Conservation (phyloP, 495 filamentous ascomycete species). For the Melanomma pulvis-pyrius region DNA sequence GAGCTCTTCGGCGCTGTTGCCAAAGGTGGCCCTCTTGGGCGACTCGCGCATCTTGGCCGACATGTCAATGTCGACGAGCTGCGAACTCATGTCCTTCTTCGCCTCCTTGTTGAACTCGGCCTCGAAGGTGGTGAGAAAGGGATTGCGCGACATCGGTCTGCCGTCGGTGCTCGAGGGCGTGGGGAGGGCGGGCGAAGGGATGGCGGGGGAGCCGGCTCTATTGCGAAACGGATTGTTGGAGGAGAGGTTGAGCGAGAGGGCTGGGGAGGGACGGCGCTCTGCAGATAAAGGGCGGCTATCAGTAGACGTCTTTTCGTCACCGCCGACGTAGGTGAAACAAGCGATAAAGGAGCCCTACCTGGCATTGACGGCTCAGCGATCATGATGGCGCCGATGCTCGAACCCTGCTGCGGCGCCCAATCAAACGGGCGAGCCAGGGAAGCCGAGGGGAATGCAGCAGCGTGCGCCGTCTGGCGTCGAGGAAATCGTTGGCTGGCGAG, state of each 20-base stretch:
- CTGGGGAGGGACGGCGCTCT: constrained; percentile 42
- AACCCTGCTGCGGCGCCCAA: constrained; percentile 31
- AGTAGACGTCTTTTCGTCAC: constrained; percentile 35
- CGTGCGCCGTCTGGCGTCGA: constrained; percentile 20
- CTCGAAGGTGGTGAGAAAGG: constrained; percentile 80
- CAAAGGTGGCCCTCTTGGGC: constrained; percentile 55
- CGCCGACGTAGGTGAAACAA: constrained; percentile 31
- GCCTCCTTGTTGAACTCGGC: constrained; percentile 43
- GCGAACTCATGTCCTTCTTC: constrained; percentile 10
- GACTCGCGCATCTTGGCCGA: constrained; percentile 55
- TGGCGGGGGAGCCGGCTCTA: constrained; percentile 69
- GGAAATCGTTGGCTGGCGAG: constrained; percentile 7
- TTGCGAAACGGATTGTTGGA: constrained; percentile 99
- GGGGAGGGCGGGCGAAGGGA: constrained; percentile 44
- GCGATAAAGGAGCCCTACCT: constrained; percentile 36
- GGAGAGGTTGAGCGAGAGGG: constrained; percentile 46
- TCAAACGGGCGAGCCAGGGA: constrained; percentile 20
- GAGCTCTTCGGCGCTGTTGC: constrained; percentile 74
- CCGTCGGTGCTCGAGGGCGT: constrained; percentile 51
- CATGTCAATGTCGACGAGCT: constrained; percentile 41
- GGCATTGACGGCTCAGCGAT: constrained; percentile 40
- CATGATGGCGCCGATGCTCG: constrained; percentile 30
- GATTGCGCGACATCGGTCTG: constrained; percentile 82
- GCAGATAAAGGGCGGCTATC: constrained; percentile 21
- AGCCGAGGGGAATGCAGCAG: constrained; percentile 1